Evolutionary conservation across 108 stramenopile genomes (phyloP).

Genomic region (Epipyxis sp.): DNA sequence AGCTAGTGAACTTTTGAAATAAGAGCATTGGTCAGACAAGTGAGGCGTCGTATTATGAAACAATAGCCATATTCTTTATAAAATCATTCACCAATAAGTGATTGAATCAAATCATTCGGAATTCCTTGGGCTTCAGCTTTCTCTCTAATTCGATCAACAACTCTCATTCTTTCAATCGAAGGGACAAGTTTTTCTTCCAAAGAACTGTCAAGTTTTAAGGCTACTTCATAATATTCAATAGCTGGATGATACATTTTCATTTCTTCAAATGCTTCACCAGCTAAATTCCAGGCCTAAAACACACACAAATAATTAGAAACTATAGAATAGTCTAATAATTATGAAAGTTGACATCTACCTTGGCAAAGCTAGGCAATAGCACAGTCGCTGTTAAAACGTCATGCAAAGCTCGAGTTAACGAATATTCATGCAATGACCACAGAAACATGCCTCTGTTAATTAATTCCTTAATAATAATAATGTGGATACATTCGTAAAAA

Average conservation of each 20-base stretch:
- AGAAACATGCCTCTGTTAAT: neutral
- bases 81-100: conserved; percentile 1
- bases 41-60: too few species aligned
- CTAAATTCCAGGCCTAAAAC: neutral
- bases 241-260: neutral
- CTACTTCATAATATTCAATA: conserved; percentile 16
- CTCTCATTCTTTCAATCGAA: neutral
- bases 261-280: conserved; percentile 13
- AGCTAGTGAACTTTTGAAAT: too few species aligned
- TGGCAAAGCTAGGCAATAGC: conserved; percentile 7
- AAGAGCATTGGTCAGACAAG: too few species aligned
- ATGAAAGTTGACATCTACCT: neutral
- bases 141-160: neutral
- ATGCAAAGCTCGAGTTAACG: neutral
- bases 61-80: too few species aligned
- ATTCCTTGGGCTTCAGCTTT: neutral
- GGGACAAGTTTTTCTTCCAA: neutral
- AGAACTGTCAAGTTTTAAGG: neutral
- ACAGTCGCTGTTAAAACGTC: conserved; percentile 6
- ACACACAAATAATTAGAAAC: neutral
- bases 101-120: neutral
- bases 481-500: too few species aligned
- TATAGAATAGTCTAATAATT: neutral
- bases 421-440: neutral
- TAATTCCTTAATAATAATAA: neutral